Evolutionary conservation across 768 basidiomycete species (phyloP), one percentile per base, ranked within the genome.

Genomic region (Leccinum ochraceum): DNA sequence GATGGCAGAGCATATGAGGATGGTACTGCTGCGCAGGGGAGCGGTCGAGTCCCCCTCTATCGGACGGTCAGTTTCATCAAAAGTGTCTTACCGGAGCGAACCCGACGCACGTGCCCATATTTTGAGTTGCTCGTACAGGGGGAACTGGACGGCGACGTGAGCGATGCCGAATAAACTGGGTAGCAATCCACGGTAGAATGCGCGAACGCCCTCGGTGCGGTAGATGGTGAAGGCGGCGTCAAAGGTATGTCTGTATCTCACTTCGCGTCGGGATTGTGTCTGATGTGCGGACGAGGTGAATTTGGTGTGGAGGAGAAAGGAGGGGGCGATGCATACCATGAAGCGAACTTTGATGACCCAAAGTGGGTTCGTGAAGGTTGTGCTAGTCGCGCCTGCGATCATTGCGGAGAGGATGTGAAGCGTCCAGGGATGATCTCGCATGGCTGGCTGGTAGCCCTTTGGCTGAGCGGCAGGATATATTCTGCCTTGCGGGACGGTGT

Each of bases 301-400:
- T 37, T 62, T 6, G n/a, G 1, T 20, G 22, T 20, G 50, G 36
- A 56, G 59, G 57, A 52, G 53, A 49, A 34, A 8, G 20, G 56
- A 22, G 34, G 56, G n/a, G 56, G 11, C 0, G 32, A 51, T 42
- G 60, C 79, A 64, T 64, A 96, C 96, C 97, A 98, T 98, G 78
- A 98, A 98, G 30, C 97, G 87, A 24, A 96, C 98, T 80, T 98
- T 98, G 75, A 99, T 95, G 46, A 99, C 94, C 97, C 97, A 99
- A 7, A 99, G 75, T 0, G 97, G 97, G 76, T 94, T 98, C 26
- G 97, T 98, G 69, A 89, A 89, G 56, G 94, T 85, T 6, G 97
- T 97, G 69, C 96, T 95, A 20, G 89, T 80, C 6, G 93, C 95
- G 13, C 97, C 97, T 1, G 96, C 97, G 49, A 85, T 81, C 96